Percentiles rank a stretch among this genome's conserved stretches.
These are phyloP conservation scores for Calycina marina DNA, from an alignment of 2,329 filamentous ascomycete genomes.

Conservation along the genomic window DNA sequence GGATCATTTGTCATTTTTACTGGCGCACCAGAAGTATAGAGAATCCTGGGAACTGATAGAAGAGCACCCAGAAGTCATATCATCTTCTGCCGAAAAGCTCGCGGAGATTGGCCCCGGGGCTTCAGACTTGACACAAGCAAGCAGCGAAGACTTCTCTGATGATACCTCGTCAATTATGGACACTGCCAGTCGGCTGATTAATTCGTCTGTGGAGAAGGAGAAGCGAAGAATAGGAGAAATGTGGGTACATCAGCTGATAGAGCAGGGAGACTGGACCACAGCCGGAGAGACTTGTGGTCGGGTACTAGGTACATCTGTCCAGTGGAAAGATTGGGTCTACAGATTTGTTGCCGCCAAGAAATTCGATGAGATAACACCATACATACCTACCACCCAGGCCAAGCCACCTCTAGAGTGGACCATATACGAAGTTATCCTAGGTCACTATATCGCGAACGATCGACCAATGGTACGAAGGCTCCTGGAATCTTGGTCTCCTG, in stretches of 20 bases:
- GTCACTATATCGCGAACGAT: slow-evolving; percentile 73
- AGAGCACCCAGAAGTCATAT: slow-evolving; percentile 64
- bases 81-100: slow-evolving; percentile 26
- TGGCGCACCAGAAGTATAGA: slow-evolving; percentile 68
- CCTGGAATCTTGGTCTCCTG: slow-evolving; percentile 69
- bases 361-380: slow-evolving; percentile 78
- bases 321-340: slow-evolving; percentile 96
- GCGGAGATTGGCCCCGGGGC: slow-evolving; percentile 28
- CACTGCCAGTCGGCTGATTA: slow-evolving; percentile 39
- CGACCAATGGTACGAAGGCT: slow-evolving; percentile 63
- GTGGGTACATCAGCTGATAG: slow-evolving; percentile 79
- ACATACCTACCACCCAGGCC: slow-evolving; percentile 66
- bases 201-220: slow-evolving; percentile 64
- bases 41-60: slow-evolving; percentile 83
- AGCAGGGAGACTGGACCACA: slow-evolving; percentile 55
- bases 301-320: slow-evolving; percentile 62
- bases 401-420: slow-evolving; percentile 64
- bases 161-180: slow-evolving; percentile 51
- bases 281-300: slow-evolving; percentile 73
- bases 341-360: slow-evolving; percentile 74
- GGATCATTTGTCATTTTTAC: slow-evolving; percentile 75
- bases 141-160: slow-evolving; percentile 56
- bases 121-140: slow-evolving; percentile 22
- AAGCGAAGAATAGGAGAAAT: slow-evolving; percentile 84
- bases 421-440: slow-evolving; percentile 79